phyloP scores from a whole-genome alignment of 345 rosid species.

The Brassica nigra region DNA sequence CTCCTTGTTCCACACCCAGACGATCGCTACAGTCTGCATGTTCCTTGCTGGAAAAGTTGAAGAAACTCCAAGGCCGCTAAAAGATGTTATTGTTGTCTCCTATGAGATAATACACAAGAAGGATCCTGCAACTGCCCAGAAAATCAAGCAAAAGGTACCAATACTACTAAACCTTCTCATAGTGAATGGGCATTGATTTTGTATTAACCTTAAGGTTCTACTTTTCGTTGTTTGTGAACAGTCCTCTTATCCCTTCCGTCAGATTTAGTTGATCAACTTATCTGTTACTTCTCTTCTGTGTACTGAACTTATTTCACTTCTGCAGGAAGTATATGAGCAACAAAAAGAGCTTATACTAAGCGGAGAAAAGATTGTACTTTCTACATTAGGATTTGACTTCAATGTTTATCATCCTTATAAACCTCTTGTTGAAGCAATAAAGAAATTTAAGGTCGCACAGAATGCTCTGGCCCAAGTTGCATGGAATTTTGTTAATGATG shows the following conservation, averaged over 20 bases:
- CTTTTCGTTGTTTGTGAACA: background rate
- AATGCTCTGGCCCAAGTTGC: slow-evolving; percentile 99
- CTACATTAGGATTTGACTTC: slow-evolving; percentile 86
- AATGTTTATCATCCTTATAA: slow-evolving; percentile 95
- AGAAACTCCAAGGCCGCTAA: slow-evolving; percentile 94
- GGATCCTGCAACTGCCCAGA: slow-evolving; percentile 81
- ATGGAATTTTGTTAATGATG: slow-evolving; percentile 99
- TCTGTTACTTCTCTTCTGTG: slow-evolving; percentile 11
- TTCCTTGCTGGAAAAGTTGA: slow-evolving; percentile 98
- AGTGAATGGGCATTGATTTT: slow-evolving; percentile 12
- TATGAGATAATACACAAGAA: slow-evolving; percentile 93
- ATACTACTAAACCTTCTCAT: slow-evolving; percentile 13
- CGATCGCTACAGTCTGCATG: slow-evolving; percentile 95
- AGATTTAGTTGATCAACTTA: slow-evolving; percentile 1
- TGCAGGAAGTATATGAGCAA: slow-evolving; percentile 97
- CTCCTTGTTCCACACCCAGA: slow-evolving; percentile 48
- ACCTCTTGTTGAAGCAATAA: slow-evolving; percentile 96
- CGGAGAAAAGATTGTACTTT: slow-evolving; percentile 93
- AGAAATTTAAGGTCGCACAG: slow-evolving; percentile 94
- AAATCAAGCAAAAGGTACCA: slow-evolving; percentile 88
- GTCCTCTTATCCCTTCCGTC: slow-evolving; percentile 6
- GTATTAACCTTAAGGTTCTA: background rate
- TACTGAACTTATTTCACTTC: slow-evolving; percentile 17
- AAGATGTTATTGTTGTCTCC: slow-evolving; percentile 92
- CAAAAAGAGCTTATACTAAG: slow-evolving; percentile 82